A percentile compares a stretch with the other conserved stretches of the same genome.
These are phyloP conservation scores for Oehlia diaphana DNA, from an alignment of 192 early-diverging fungal species.

Conservation along the genomic window DNA sequence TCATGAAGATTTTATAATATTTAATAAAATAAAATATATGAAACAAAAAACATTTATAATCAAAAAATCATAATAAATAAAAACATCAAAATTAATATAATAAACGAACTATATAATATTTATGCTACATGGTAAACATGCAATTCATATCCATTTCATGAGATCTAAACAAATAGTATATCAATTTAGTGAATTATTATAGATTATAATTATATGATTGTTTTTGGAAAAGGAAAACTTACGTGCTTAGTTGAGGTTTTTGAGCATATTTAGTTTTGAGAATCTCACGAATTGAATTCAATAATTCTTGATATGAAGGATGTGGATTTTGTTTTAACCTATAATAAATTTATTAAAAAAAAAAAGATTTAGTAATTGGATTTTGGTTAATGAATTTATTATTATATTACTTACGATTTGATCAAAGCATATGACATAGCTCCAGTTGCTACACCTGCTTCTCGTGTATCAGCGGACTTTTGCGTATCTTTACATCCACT, in stretches of 20 bases:
- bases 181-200: not conserved
- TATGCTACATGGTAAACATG: conserved; percentile 40
- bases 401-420: conserved; percentile 37
- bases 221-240: conserved; percentile 2
- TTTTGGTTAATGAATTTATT: not conserved
- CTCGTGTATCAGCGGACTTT: conserved; percentile 82
- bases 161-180: conserved; percentile 4
- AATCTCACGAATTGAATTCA: conserved; percentile 65
- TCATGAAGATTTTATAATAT: too few relatives aligned
- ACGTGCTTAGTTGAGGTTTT: conserved; percentile 74
- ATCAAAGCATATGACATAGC: conserved; percentile 78
- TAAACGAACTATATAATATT: not conserved
- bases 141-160: conserved; percentile 43
- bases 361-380: conserved; percentile 30
- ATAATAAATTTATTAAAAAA: not conserved
- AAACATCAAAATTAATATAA: too few relatives aligned
- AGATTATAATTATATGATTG: not conserved
- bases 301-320: conserved; percentile 68
- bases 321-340: conserved; percentile 55
- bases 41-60: too few relatives aligned
- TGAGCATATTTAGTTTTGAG: conserved; percentile 67
- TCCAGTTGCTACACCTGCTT: too few relatives aligned
- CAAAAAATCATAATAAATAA: too few relatives aligned
- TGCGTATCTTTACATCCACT: conserved; percentile 82
- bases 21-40: too few relatives aligned